phyloP scores from a whole-genome alignment of 2,329 filamentous ascomycete genomes.

The Cladophialophora immunda region DNA sequence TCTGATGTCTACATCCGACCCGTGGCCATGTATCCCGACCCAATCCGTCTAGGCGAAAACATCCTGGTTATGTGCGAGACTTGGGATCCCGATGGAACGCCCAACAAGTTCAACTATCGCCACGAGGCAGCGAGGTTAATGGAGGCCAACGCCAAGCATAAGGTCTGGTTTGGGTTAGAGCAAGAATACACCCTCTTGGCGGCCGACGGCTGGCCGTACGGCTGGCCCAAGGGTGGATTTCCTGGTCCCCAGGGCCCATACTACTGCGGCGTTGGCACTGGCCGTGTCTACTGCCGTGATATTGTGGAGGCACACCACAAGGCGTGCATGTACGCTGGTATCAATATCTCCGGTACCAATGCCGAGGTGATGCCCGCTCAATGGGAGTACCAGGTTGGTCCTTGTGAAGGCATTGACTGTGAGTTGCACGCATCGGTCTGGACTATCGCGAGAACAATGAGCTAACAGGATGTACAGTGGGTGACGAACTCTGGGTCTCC shows the following conservation, averaged over 20 bases:
- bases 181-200: conserved; percentile 97
- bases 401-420: conserved; percentile 85
- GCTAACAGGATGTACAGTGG: conserved; percentile 67
- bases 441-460: conserved; percentile 12
- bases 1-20: conserved; percentile 97
- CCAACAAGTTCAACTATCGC: conserved; percentile 99
- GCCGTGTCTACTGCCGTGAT: conserved; percentile 97
- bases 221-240: conserved; percentile 88
- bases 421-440: conserved; percentile 46
- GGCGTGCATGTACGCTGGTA: conserved; percentile 84
- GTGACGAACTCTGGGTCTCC: conserved; percentile 95
- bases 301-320: conserved; percentile 96
- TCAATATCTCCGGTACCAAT: conserved; percentile 98
- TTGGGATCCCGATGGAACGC: conserved; percentile 91
- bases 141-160: conserved; percentile 81
- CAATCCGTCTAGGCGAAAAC: conserved; percentile 89
- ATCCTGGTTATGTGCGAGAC: conserved; percentile 94
- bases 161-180: conserved; percentile 97
- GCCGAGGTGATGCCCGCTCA: conserved; percentile 98
- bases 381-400: conserved; percentile 98
- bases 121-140: conserved; percentile 91
- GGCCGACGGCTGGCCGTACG: conserved; percentile 84
- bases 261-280: conserved; percentile 97
- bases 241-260: conserved; percentile 92
- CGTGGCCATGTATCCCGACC: conserved; percentile 86